Base-by-base conservation (phyloP, 495 filamentous ascomycete genomes). In the Sordaria brevicollis region DNA sequence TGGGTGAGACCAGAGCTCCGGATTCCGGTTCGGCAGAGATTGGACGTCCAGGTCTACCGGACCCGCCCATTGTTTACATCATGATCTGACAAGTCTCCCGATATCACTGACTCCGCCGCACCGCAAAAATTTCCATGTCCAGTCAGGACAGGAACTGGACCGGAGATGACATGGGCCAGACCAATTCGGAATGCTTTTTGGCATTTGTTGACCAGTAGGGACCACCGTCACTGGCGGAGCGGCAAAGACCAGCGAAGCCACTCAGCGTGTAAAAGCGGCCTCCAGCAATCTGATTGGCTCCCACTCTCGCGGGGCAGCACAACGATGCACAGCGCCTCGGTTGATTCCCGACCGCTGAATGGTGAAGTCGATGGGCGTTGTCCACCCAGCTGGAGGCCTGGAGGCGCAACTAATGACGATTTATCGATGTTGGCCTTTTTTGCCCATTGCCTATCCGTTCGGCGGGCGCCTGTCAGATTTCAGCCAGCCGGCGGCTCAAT, bases 211-310 rank as follows among this genome's bases (percentile, higher is more conserved):
- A 62, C 21, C 13, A 62, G 49, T 62, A 62, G 13, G 13, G 49
- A 62, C 49, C 49, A 62, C 25, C 13, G 13, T 62, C 25, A 62
- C 49, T 62, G 49, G 49, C 49, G 49, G 25, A 62, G 49, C 69
- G 69, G 69, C 65, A 66, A 31, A 62, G 35, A 43, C 21, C 68
- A 54, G 65, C 69, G 19, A 41, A 69, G 69, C 71, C 71, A 71
- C 36, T 57, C 69, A 65, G 49, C 35, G 70, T 39, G 38, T 67
- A 67, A 36, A 71, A 67, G 34, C 37, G 72, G 70, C 70, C 71
- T 65, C 72, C 70, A 65, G 67, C 36, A 33, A 21, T n/a, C 57
- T 65, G 67, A 73, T 73, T 73, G 72, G 72, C 67, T 38, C 38
- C 35, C 33, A 21, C 38, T 31, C n/a, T 21, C 35, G 72, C 66